Conservation (phyloP, 441 rosid species). For the Macaranga tanarius region DNA sequence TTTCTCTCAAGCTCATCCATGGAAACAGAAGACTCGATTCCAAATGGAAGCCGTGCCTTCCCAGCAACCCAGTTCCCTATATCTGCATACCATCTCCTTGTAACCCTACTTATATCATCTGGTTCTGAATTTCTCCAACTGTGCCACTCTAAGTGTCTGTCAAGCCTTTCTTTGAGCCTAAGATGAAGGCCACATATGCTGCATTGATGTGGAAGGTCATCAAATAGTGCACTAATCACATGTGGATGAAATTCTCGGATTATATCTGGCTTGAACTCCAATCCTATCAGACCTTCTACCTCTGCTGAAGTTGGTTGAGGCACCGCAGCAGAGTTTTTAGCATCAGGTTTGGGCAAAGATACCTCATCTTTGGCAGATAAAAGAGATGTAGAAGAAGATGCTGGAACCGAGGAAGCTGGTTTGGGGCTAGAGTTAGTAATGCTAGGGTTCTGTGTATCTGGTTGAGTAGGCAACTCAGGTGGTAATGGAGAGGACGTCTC, state of each 20-base stretch:
- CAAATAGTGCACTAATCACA: slow-evolving; percentile 63
- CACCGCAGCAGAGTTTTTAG: slow-evolving; percentile 31
- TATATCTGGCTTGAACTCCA: slow-evolving; percentile 69
- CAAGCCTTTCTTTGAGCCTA: slow-evolving; percentile 60
- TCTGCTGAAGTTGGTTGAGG: slow-evolving; percentile 32
- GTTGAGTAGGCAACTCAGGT: slow-evolving; percentile 32
- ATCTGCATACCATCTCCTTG: slow-evolving; percentile 70
- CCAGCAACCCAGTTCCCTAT: slow-evolving; percentile 67
- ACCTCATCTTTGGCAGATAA: slow-evolving; percentile 34
- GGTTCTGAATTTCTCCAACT: slow-evolving; percentile 42
- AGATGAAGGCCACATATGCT: slow-evolving; percentile 74
- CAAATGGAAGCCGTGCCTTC: slow-evolving; percentile 39
- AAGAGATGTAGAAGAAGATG: slow-evolving; percentile 26
- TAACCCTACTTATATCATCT: slow-evolving; percentile 31
- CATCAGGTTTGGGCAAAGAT: slow-evolving; percentile 35
- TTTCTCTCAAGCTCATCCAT: slow-evolving; percentile 35
- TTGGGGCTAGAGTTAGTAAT: slow-evolving; percentile 7
- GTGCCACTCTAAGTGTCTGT: slow-evolving; percentile 82
- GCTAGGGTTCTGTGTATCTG: slow-evolving; percentile 28
- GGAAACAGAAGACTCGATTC: slow-evolving; percentile 36
- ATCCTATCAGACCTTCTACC: slow-evolving; percentile 58
- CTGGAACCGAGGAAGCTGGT: slow-evolving; percentile 26
- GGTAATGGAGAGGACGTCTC: slow-evolving; percentile 43
- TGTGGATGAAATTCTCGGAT: slow-evolving; percentile 74
- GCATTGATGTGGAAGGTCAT: slow-evolving; percentile 68